Evolutionary conservation across 2,329 filamentous ascomycete genomes (phyloP).

Genomic region (Orbilia oligospora): DNA sequence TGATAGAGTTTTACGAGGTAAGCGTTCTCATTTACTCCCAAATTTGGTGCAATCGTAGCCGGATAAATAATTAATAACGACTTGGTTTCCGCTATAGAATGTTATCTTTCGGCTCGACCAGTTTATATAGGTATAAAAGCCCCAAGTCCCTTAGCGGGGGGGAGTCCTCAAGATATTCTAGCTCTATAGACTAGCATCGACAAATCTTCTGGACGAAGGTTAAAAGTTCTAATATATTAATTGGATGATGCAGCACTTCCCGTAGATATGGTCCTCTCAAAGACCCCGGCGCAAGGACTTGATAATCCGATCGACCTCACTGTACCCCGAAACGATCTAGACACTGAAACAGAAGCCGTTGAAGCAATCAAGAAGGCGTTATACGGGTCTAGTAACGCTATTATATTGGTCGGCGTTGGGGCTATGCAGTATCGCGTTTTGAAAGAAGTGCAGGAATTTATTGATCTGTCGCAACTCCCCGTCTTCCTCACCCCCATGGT

Average conservation of each 20-base stretch:
- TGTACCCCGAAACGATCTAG: constrained; percentile 76
- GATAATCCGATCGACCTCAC: constrained; percentile 78
- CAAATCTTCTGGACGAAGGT: too few species aligned
- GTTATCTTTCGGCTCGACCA: constrained; percentile 80
- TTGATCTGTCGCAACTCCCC: constrained; percentile 81
- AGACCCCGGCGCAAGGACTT: constrained; percentile 81
- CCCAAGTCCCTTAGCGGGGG: too few species aligned
- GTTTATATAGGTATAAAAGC: constrained; percentile 76
- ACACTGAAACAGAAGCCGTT: constrained; percentile 85
- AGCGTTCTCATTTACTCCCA: too few species aligned
- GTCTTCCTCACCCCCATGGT: constrained; percentile 93
- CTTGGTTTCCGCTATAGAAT: constrained; percentile 9
- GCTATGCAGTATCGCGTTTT: constrained; percentile 82
- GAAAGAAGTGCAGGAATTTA: constrained; percentile 78
- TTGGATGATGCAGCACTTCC: constrained; percentile 75
- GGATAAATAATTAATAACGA: too few species aligned
- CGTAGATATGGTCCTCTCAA: constrained; percentile 82
- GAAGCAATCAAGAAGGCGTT: constrained; percentile 80
- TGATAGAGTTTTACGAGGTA: constrained; percentile 81
- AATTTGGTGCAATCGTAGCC: too few species aligned
- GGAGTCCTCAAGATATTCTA: too few species aligned
- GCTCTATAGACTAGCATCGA: too few species aligned
- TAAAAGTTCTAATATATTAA: too few species aligned
- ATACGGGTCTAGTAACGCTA: constrained; percentile 78
- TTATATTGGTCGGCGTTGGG: constrained; percentile 86